Conservation (phyloP, 108 stramenopile genomes). For the Pseudonitzschia pungens region DNA sequence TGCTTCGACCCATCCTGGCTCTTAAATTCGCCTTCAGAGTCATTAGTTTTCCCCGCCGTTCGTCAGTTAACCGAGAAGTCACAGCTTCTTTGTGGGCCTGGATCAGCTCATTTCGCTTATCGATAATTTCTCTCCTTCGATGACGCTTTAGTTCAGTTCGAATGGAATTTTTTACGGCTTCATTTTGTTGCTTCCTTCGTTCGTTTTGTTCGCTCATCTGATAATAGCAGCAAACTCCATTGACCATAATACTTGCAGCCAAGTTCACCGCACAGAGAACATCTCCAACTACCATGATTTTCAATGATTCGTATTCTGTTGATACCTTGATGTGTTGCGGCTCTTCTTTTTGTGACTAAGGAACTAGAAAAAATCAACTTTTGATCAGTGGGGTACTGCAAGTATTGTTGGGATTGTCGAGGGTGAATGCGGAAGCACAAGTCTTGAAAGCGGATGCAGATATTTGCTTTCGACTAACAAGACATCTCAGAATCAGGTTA, state of each 20-base stretch:
- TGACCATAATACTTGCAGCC: conserved; percentile 24
- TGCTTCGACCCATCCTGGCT: background rate
- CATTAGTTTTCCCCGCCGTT: conserved; percentile 18
- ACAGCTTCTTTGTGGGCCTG: background rate
- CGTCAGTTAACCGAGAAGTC: background rate
- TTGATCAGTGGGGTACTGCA: too few species aligned
- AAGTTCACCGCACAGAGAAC: conserved; percentile 30
- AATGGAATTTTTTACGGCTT: conserved; percentile 8
- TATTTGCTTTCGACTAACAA: too few species aligned
- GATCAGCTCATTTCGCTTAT: background rate
- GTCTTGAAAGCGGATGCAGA: too few species aligned
- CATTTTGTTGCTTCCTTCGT: conserved; percentile 18
- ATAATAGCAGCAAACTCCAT: conserved; percentile 36
- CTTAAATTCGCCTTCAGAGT: background rate
- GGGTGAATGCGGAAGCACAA: too few species aligned
- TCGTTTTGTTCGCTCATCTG: conserved; percentile 25
- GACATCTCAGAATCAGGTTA: too few species aligned
- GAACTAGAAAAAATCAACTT: too few species aligned
- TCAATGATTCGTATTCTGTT: too few species aligned
- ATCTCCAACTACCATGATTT: conserved; percentile 18
- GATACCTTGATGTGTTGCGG: too few species aligned
- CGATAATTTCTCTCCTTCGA: background rate
- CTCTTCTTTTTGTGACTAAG: too few species aligned
- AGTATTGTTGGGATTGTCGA: too few species aligned
- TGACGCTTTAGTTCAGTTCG: conserved; percentile 20